Evolutionary conservation across 305 asterid species (phyloP), one percentile per base, ranked within the genome.

Genomic region (Solanum hybrid): DNA sequence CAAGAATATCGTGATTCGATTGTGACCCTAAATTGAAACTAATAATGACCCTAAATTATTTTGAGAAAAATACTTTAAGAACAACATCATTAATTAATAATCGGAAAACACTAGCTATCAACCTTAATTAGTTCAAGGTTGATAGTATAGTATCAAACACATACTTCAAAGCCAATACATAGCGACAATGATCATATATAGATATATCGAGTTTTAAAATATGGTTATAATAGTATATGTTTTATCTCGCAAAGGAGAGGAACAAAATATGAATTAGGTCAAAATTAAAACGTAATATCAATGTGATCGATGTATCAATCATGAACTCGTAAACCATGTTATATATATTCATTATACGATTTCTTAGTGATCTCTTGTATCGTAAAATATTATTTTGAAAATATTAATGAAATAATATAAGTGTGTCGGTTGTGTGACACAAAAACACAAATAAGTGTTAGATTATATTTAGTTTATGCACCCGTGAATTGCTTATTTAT

Each of bases 401-500:
- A 57, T 27, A 72, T 81, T 24, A 27, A 82, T 84, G 3, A 45
- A 51, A 31, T 51, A 33, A 33, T 61, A 89, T 61, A 79, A 78
- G 10, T 89, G 34, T 79, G 79, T 79, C 61, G 84, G 82, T 34
- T 37, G 72, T 82, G 72, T 29, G 5, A 83, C 57, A 34, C 51
- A 34, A 24, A 79, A 34, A 79, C 84, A 78, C 86, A 24, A 80
- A 39, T 39, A 22, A 26, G n/a, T 77, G 14, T 33, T 20, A 34
- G 45, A 79, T 79, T 79, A 79, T 79, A 15, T 76, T 76, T 17
- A 45, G 29, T 84, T 51, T 34, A 88, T 77, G 82, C 81, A 76
- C 95, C 95, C 96, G 97, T 94, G 97, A 95, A 89, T 89, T 91
- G 86, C 7, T 86, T 89, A 89, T 90, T 85, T 87, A 37, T 76